Evolutionary conservation across 768 basidiomycete species (phyloP).

Genomic region (Mycena pura): DNA sequence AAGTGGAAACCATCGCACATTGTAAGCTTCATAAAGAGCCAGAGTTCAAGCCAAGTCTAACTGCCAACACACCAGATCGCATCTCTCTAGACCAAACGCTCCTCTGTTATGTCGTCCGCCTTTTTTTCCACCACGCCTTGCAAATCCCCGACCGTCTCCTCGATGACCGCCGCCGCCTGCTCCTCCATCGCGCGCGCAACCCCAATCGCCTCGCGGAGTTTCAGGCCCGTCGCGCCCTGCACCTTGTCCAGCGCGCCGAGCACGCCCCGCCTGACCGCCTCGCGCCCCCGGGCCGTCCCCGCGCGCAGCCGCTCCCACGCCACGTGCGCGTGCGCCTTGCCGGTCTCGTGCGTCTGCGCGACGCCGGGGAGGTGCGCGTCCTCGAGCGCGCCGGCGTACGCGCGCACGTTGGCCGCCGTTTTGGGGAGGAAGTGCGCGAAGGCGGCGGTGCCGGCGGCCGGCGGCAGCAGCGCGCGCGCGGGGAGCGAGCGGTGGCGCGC

Average conservation of each 20-base stretch:
- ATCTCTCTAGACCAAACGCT: conserved; percentile 12
- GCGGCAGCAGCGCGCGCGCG: conserved; percentile 77
- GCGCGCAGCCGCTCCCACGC: conserved; percentile 64
- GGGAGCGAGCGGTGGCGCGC: conserved; percentile 78
- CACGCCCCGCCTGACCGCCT: conserved; percentile 51
- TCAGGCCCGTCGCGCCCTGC: conserved; percentile 77
- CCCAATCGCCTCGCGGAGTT: conserved; percentile 67
- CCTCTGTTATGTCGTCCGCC: conserved; percentile 6
- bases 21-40: too few relatives aligned
- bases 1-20: too few relatives aligned
- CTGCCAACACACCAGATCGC: too few relatives aligned
- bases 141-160: background rate
- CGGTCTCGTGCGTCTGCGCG: conserved; percentile 71
- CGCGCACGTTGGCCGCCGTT: conserved; percentile 72
- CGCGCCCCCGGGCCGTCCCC: conserved; percentile 52
- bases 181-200: conserved; percentile 38
- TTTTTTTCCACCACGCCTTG: background rate
- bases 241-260: conserved; percentile 56
- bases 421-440: conserved; percentile 87
- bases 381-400: conserved; percentile 74
- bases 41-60: too few relatives aligned
- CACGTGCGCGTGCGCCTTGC: conserved; percentile 66
- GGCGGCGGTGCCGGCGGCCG: conserved; percentile 71
- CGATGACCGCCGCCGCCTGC: conserved; percentile 17
- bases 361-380: conserved; percentile 70